Evolutionary conservation across 176 grass and related monocot genomes (phyloP).

Genomic region (Panicum miliaceum): DNA sequence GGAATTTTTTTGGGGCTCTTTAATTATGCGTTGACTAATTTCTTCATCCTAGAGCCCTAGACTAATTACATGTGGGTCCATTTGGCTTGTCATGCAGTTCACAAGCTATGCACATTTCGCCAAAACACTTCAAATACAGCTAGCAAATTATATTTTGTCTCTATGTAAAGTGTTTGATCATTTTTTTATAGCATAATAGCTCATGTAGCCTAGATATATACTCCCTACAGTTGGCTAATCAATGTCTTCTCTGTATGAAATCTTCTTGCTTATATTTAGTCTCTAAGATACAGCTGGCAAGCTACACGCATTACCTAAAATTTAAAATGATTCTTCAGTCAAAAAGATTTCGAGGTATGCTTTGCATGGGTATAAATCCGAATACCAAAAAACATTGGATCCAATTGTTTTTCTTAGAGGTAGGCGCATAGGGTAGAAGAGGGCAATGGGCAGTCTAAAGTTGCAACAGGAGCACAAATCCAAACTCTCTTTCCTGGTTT

Average conservation of each 20-base stretch:
- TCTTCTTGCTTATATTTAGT: background rate
- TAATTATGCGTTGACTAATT: background rate
- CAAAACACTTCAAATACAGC: background rate
- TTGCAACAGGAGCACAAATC: background rate
- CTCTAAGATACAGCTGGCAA: background rate
- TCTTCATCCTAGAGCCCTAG: background rate
- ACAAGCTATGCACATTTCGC: background rate
- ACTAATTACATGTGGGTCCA: background rate
- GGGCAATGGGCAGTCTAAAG: background rate
- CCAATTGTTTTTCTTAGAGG: background rate
- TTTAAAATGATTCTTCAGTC: background rate
- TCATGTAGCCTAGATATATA: background rate
- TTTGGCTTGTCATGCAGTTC: background rate
- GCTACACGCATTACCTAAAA: background rate
- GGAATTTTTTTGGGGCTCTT: background rate
- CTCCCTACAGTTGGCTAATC: background rate
- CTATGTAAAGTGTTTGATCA: background rate
- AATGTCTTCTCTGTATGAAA: background rate
- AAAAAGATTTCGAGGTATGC: background rate
- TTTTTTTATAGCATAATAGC: background rate
- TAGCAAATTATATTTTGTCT: background rate
- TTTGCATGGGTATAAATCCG: background rate
- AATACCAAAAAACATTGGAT: background rate
- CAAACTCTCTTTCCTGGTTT: background rate
- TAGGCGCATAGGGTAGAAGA: background rate